Percentiles rank a stretch among this genome's conserved stretches.
Conservation (phyloP, 768 basidiomycete genomes). For the Auriscalpium vulgare region DNA sequence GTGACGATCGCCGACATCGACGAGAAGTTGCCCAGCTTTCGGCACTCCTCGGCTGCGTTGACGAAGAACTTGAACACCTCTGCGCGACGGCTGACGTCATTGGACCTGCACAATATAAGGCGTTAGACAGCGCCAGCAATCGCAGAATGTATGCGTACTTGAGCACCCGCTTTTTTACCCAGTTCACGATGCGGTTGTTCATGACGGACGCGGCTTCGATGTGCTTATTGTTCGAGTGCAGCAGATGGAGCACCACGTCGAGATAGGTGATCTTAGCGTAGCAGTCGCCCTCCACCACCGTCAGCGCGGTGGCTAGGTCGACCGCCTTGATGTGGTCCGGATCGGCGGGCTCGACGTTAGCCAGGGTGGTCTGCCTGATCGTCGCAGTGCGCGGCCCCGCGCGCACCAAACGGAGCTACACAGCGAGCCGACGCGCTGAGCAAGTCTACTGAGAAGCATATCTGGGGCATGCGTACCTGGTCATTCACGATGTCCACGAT, state of each 20-base stretch:
- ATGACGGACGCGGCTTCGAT: slow-evolving; percentile 27
- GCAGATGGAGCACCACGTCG: slow-evolving; percentile 36
- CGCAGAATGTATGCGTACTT: neutral
- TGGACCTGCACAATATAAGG: slow-evolving; percentile 19
- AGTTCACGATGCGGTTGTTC: slow-evolving; percentile 30
- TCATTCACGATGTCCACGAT: slow-evolving; percentile 1
- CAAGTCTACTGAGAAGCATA: no score
- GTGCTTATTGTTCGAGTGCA: slow-evolving; percentile 22
- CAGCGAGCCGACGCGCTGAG: no score
- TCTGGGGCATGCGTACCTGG: slow-evolving; percentile 1
- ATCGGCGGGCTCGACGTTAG: neutral
- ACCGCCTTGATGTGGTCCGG: slow-evolving; percentile 28
- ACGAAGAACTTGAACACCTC: slow-evolving; percentile 38
- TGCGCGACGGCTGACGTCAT: slow-evolving; percentile 28
- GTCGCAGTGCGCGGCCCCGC: no score
- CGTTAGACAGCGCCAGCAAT: slow-evolving; percentile 18
- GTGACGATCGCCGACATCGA: slow-evolving; percentile 35
- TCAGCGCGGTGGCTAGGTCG: slow-evolving; percentile 36
- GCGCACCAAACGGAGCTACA: no score
- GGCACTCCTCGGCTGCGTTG: slow-evolving; percentile 35
- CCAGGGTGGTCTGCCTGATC: neutral
- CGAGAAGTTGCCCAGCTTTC: slow-evolving; percentile 34
- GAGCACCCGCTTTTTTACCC: slow-evolving; percentile 14
- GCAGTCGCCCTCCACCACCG: slow-evolving; percentile 35
- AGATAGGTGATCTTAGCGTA: slow-evolving; percentile 31